Evolutionary conservation across 129 eudicot genomes (phyloP).

Genomic region (Daucus carota): DNA sequence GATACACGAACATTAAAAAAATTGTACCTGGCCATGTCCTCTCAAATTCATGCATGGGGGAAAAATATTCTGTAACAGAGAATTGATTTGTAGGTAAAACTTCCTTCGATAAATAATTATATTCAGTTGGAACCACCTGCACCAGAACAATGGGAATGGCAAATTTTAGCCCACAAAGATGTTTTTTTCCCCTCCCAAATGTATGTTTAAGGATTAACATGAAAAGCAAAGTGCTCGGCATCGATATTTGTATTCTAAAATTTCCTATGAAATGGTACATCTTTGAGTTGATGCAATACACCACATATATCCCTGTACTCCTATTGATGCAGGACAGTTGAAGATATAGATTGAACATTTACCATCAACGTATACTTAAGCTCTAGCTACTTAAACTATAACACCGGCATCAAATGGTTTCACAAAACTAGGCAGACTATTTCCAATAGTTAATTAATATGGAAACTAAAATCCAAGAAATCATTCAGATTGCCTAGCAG

Average conservation of each 20-base stretch:
- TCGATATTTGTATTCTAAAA: not conserved
- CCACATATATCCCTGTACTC: not conserved
- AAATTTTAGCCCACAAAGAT: slow-evolving; percentile 9
- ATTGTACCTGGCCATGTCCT: slow-evolving; percentile 96
- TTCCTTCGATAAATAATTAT: slow-evolving; percentile 76
- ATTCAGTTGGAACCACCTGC: slow-evolving; percentile 96
- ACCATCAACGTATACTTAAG: not conserved
- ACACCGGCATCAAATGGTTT: not conserved
- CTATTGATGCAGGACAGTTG: not conserved
- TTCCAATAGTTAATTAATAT: not conserved
- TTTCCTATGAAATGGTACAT: not conserved
- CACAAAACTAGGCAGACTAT: not conserved
- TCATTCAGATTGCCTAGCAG: not conserved
- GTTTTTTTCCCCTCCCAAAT: not conserved
- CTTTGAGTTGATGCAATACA: not conserved
- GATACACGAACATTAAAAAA: slow-evolving; percentile 1
- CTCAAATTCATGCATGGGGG: slow-evolving; percentile 72
- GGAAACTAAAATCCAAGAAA: not conserved
- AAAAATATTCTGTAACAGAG: slow-evolving; percentile 92
- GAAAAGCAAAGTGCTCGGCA: not conserved
- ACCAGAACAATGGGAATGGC: slow-evolving; percentile 9
- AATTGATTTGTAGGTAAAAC: slow-evolving; percentile 93
- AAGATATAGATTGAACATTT: not conserved
- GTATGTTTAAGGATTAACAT: not conserved
- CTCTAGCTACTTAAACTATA: not conserved